Evolutionary conservation across 148 eudicot genomes (phyloP).

Genomic region (Camellia granthamiana): DNA sequence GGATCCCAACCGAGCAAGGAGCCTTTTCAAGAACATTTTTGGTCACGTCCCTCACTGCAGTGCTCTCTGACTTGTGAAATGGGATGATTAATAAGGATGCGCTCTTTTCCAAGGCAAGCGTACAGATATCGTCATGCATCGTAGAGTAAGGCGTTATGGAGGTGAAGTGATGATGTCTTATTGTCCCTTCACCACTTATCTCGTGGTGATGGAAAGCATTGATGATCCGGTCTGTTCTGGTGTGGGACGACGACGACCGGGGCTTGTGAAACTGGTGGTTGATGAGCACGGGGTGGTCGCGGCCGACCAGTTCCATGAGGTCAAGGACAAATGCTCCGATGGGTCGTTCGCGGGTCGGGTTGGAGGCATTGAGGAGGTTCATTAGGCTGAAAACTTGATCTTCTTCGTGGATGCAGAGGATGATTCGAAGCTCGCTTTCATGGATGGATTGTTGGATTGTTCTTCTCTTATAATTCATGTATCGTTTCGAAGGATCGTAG

Average conservation of each 20-base stretch:
- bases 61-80: conserved; percentile 14
- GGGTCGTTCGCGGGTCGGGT: conserved; percentile 15
- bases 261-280: conserved; percentile 23
- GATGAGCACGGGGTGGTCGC: conserved; percentile 16
- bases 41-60: background rate
- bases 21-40: conserved; percentile 20
- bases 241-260: background rate
- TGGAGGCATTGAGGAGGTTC: conserved; percentile 10
- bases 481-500: conserved; percentile 23
- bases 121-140: conserved; percentile 22
- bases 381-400: conserved; percentile 13
- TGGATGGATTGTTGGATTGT: conserved; percentile 11
- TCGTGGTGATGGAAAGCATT: conserved; percentile 2
- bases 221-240: conserved; percentile 18
- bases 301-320: conserved; percentile 18
- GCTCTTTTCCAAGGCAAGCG: conserved; percentile 16
- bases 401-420: conserved; percentile 15
- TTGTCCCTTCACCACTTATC: background rate
- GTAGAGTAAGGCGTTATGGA: conserved; percentile 6
- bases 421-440: conserved; percentile 7
- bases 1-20: conserved; percentile 19
- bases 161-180: conserved; percentile 13
- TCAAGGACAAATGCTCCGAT: conserved; percentile 8
- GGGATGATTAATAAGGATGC: conserved; percentile 13
- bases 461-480: conserved; percentile 18